Evolutionary conservation across 2,329 filamentous ascomycete genomes (phyloP), one percentile per base, ranked within the genome.

Genomic region (Pyrenochaeta sp.): DNA sequence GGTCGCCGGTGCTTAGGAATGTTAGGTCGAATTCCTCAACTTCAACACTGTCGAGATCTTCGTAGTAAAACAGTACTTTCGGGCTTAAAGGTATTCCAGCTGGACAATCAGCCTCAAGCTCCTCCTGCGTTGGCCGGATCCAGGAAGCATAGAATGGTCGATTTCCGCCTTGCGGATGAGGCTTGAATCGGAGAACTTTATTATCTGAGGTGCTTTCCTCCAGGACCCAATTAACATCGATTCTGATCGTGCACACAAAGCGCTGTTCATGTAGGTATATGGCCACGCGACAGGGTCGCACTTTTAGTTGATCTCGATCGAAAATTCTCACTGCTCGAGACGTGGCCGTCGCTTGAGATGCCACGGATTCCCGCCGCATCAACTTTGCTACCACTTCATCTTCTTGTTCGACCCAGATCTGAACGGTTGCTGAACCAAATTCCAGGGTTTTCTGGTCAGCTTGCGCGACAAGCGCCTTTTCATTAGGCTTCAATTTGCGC

Each of bases 151-250:
- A 41, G n/a, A 55, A 55, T 7, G 36, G 40, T 12, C 40, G 27
- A 30, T 54, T 48, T 23, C 39, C 15, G 6, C 20, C 29, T 2
- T 30, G 43, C 3, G 45, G 23, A 14, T 33, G 45, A 10, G 52
- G 52, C 21, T 44, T 20, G 32, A 55, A 55, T 7, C 23, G 31
- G 12, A 51, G 27, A 1, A 37, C 23, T 12, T 29, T 37, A 15
- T 27, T 20, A 15, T 50, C 46, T 3, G 17, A 14, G 12, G 12
- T 7, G 14, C 36, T 37, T 5, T 18, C 32, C 21, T 41, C 33
- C n/a, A 45, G 17, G 12, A 51, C 41, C 52, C 52, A 55, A 17
- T 55, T 55, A 3, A 55, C 30, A 27, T 55, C 47, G 17, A 43
- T 55, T 18, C 41, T 50, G 12, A 55, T 31, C 2, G 36, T 55